Base-by-base conservation (phyloP, 495 filamentous ascomycete genomes). In the Lentithecium fluviatile region DNA sequence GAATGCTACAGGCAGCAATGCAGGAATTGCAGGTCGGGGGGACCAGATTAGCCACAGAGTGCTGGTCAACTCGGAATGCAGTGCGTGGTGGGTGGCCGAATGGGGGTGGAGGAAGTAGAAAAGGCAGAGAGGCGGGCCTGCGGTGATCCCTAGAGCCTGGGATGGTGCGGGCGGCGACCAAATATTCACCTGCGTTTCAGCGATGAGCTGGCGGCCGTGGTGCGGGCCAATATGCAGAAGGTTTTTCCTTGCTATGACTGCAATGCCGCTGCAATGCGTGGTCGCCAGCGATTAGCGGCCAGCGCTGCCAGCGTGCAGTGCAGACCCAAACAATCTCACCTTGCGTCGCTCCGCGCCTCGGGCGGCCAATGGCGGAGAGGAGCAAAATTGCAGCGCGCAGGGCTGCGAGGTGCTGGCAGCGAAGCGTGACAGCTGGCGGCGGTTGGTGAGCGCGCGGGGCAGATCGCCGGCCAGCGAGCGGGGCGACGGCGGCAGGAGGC, bases 131-230 rank as follows among this genome's bases (percentile, higher is more conserved):
- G 52, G 54, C 48, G 61, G 49, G 62, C 49, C 56, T 58, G 65
- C 51, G 56, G 51, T 61, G 65, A 23, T 64, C 66, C 62, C 61
- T 65, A 56, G 48, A 25, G 52, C 37, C 43, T 45, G 47, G 56
- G 53, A 59, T 55, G 45, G 62, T 23, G 56, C 53, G 57, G 62
- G 49, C 58, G 25, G 32, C 46, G 25, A 58, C 56, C 51, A 64
- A 40, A 55, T 69, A 65, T 65, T 65, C 62, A 69, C 53, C 52
- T 63, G 56, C 58, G 62, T 69, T 65, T 69, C 61, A 69, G 62
- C 51, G 53, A 24, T 69, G 66, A 69, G 57, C 51, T 69, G 61
- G 61, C 62, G 32, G 58, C 37, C 17, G 26, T 65, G 49, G 61
- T 58, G 66, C 66, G 62, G 62, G 58, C 57, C 66, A 59, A 52